Base-by-base conservation (phyloP, 306 rosid species). In the Vigna mungo region DNA sequence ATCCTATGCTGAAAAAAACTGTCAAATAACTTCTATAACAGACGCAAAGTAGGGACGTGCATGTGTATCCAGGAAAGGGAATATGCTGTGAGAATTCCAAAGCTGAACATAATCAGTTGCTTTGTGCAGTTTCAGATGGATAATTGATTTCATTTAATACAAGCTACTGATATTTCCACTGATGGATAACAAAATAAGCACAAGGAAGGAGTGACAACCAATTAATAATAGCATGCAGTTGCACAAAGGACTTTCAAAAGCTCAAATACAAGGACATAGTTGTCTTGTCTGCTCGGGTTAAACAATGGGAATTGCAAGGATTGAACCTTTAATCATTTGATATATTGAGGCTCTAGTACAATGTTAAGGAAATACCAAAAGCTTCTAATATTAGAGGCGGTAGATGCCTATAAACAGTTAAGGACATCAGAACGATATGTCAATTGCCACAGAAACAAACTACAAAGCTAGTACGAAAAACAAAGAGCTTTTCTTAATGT, bases 121-220 rank as follows among this genome's bases (percentile, higher is more conserved):
- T 46, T 46, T 74, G 55, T 47, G 52, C 72, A 56, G 23, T 4
- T 56, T 23, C 18, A 58, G 69, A 43, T 41, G 75, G 76, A 48
- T 56, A 27, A 48, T 27, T 52, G 60, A 43, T 64, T 72, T 46
- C 71, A 43, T 64, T 72, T 39, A 54, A 80, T 46, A 75, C 75
- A 54, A 46, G 78, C 47, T 37, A 65, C 59, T 32, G 23, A 72
- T 41, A 53, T 52, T 51, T 62, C 52, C 23, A 23, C 2, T 15
- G 3, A 6, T 25, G 68, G 63, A 47, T 62, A 56, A 9, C 10
- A 15, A 68, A 63, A 69, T 16, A 13, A 9, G 39, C 13, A 52
- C 44, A 5, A 6, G 34, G 65, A 79, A 34, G 7, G 37, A 71
- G 52, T 23, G 16, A 48, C 17, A 46, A 32, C 5, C 47, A 71